phyloP scores from a whole-genome alignment of 176 grass and related monocot genomes.

The Elaeis guineensis region DNA sequence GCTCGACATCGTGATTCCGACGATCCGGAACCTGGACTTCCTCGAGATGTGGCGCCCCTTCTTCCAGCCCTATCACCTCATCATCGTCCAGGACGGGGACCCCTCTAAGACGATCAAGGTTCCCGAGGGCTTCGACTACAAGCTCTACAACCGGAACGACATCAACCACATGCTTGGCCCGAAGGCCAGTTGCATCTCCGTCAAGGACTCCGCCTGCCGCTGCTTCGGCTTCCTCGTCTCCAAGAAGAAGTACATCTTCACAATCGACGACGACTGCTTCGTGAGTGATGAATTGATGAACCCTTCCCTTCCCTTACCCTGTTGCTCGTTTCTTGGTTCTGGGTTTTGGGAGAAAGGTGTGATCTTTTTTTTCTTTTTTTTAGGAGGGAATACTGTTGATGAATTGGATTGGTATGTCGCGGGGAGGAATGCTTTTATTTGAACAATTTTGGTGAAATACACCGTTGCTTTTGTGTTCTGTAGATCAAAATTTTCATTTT shows the following conservation, averaged over 20 bases:
- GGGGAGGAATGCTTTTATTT: too few species aligned
- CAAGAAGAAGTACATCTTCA: constrained; percentile 97
- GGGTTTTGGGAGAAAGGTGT: too few species aligned
- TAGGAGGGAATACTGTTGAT: too few species aligned
- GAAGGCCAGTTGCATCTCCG: constrained; percentile 73
- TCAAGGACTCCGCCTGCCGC: constrained; percentile 91
- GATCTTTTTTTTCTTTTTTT: too few species aligned
- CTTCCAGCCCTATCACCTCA: constrained; percentile 42
- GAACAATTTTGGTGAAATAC: too few species aligned
- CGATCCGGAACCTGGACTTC: constrained; percentile 34
- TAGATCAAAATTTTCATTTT: too few species aligned
- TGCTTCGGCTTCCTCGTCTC: constrained; percentile 97
- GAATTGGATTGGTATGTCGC: too few species aligned
- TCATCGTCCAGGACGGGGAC: constrained; percentile 39
- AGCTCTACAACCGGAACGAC: constrained; percentile 84
- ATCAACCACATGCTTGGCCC: constrained; percentile 61
- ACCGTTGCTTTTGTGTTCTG: too few species aligned
- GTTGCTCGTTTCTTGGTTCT: too few species aligned
- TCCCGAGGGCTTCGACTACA: constrained; percentile 69
- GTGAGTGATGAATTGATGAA: constrained; percentile 14
- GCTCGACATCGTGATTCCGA: constrained; percentile 41
- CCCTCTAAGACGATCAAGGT: constrained; percentile 50
- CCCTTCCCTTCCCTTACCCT: too few species aligned
- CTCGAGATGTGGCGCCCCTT: constrained; percentile 34
- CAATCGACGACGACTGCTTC: constrained; percentile 94